These are phyloP conservation scores for Ophiosphaerella narmari DNA, from an alignment of 2,329 filamentous ascomycete species.

Conservation along the genomic window DNA sequence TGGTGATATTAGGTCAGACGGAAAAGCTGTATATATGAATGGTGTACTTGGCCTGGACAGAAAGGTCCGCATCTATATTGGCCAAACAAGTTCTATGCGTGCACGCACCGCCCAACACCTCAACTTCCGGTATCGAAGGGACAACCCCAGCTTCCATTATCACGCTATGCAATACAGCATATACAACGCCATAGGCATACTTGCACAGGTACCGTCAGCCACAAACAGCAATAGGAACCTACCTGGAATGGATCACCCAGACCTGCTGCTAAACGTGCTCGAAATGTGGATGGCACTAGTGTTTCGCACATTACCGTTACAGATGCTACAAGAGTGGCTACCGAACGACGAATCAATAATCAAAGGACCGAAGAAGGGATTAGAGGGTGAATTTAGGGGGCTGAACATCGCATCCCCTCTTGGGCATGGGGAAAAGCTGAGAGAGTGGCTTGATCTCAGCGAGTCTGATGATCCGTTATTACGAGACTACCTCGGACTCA, in stretches of 20 bases:
- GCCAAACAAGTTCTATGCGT: slow-evolving; percentile 35
- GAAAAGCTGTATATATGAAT: slow-evolving; percentile 33
- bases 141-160: slow-evolving; percentile 42
- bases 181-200: slow-evolving; percentile 33
- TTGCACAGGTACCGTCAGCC: slow-evolving; percentile 22
- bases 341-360: slow-evolving; percentile 8
- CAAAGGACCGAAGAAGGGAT: slow-evolving; percentile 7
- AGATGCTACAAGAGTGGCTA: slow-evolving; percentile 29
- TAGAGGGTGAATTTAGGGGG: slow-evolving; percentile 23
- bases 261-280: slow-evolving; percentile 37
- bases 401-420: slow-evolving; percentile 41
- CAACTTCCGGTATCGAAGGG: slow-evolving; percentile 42
- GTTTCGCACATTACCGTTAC: slow-evolving; percentile 29
- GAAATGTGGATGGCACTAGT: slow-evolving; percentile 45
- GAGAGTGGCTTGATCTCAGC: slow-evolving; percentile 30
- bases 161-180: slow-evolving; percentile 35
- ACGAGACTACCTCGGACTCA: slow-evolving; percentile 18
- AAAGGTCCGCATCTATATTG: slow-evolving; percentile 34
- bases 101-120: slow-evolving; percentile 35
- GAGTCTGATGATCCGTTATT: slow-evolving; percentile 27
- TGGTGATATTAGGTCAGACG: slow-evolving; percentile 29
- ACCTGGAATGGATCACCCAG: slow-evolving; percentile 32
- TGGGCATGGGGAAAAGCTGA: slow-evolving; percentile 29
- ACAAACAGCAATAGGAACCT: slow-evolving; percentile 14
- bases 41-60: slow-evolving; percentile 31